A percentile compares a stretch with the other conserved stretches of the same genome.
These are phyloP conservation scores for Rhamnella rubrinervis DNA, from an alignment of 331 rosid species.

Conservation along the genomic window DNA sequence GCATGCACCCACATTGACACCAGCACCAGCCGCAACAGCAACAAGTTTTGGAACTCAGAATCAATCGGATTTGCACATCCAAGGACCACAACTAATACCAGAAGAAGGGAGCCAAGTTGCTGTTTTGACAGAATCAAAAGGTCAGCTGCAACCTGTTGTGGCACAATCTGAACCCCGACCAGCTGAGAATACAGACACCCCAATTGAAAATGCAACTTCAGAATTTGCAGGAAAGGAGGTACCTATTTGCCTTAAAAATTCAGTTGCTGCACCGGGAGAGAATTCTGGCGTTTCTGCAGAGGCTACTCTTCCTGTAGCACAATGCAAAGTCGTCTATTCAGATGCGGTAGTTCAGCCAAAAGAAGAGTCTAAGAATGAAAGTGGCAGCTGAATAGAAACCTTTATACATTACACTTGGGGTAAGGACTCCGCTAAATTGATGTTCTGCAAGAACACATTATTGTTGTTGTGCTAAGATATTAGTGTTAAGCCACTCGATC, in stretches of 20 bases:
- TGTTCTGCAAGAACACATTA: too few relatives aligned
- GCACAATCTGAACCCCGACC: conserved; percentile 20
- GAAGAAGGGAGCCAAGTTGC: conserved; percentile 28
- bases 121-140: conserved; percentile 6
- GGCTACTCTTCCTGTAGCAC: background rate
- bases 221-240: conserved; percentile 26
- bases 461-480: too few relatives aligned
- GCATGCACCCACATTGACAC: conserved; percentile 7
- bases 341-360: background rate
- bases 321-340: conserved; percentile 15
- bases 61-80: conserved; percentile 30
- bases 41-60: conserved; percentile 28
- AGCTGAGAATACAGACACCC: conserved; percentile 16
- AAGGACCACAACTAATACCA: conserved; percentile 12
- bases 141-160: conserved; percentile 20
- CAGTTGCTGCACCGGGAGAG: conserved; percentile 7
- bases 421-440: too few relatives aligned
- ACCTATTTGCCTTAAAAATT: conserved; percentile 3
- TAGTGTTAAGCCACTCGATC: too few relatives aligned
- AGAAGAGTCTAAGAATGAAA: background rate
- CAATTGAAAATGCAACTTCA: conserved; percentile 32
- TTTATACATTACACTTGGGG: too few relatives aligned
- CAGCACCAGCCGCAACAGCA: conserved; percentile 17
- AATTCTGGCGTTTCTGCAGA: conserved; percentile 25
- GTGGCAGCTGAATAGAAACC: too few relatives aligned